phyloP scores from a whole-genome alignment of 2,329 filamentous ascomycete species.

The Neonectria neomacrospora region DNA sequence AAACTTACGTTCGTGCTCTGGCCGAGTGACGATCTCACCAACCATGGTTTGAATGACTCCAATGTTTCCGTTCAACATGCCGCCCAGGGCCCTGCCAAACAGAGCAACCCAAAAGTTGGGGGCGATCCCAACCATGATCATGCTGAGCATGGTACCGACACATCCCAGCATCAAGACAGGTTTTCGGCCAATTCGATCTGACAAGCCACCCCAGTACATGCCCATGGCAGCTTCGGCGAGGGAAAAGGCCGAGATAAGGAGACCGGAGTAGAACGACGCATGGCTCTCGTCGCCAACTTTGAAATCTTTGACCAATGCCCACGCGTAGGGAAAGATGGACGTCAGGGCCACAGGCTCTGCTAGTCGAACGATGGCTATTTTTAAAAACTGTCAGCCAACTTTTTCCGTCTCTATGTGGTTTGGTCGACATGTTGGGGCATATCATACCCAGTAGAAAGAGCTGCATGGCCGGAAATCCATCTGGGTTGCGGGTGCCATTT shows the following conservation, averaged over 20 bases:
- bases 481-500: conserved; percentile 67
- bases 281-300: conserved; percentile 76
- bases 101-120: conserved; percentile 87
- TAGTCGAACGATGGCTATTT: conserved; percentile 85
- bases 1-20: conserved; percentile 85
- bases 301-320: conserved; percentile 83
- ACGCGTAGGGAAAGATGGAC: conserved; percentile 93
- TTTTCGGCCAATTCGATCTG: conserved; percentile 85
- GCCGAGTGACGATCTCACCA: conserved; percentile 83
- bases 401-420: conserved; percentile 1
- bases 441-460: conserved; percentile 84
- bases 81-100: conserved; percentile 78
- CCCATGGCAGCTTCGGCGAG: conserved; percentile 85
- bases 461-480: conserved; percentile 84
- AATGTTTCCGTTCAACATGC: conserved; percentile 90
- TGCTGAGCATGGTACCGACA: conserved; percentile 82
- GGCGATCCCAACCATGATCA: conserved; percentile 85
- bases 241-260: conserved; percentile 88
- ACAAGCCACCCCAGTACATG: conserved; percentile 88
- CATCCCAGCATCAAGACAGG: conserved; percentile 86
- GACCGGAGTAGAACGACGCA: conserved; percentile 88
- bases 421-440: not conserved
- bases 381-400: conserved; percentile 31
- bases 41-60: conserved; percentile 95
- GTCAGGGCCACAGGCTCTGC: conserved; percentile 93